phyloP scores from a whole-genome alignment of 345 rosid species.

The Eucalyptus rudis region DNA sequence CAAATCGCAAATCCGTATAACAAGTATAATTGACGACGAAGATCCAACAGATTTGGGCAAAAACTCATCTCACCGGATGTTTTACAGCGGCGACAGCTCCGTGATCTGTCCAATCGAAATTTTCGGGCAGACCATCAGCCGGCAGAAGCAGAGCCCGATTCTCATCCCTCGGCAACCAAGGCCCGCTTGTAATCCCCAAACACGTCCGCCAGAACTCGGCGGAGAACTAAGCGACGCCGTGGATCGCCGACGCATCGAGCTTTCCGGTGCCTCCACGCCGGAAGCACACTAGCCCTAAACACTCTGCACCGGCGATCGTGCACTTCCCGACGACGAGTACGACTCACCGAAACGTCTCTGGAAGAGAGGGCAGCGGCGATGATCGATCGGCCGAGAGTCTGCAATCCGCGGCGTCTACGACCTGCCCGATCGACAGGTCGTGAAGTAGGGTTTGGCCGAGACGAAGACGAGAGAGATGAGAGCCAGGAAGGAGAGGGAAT shows the following conservation, averaged over 20 bases:
- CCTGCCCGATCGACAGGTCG: conserved; percentile 50
- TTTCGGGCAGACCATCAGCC: conserved; percentile 51
- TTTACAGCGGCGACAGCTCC: conserved; percentile 80
- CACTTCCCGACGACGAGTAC: conserved; percentile 49
- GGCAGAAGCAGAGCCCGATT: conserved; percentile 72
- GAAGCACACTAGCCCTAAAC: conserved; percentile 42
- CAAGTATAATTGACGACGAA: not conserved
- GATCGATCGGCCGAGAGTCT: conserved; percentile 26
- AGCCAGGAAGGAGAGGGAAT: not conserved
- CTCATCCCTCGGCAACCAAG: conserved; percentile 67
- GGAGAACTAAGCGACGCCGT: conserved; percentile 83
- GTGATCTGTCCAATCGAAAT: conserved; percentile 83
- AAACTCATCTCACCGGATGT: conserved; percentile 40
- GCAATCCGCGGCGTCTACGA: conserved; percentile 16
- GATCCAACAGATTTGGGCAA: not conserved
- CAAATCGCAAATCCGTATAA: not conserved
- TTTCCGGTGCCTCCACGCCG: conserved; percentile 62
- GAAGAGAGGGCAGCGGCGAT: conserved; percentile 61
- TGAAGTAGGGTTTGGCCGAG: not conserved
- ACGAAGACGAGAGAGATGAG: conserved; percentile 1
- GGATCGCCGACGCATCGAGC: conserved; percentile 69
- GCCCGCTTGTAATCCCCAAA: conserved; percentile 30
- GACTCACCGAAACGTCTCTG: conserved; percentile 47
- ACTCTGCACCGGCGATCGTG: conserved; percentile 54
- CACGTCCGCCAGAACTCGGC: conserved; percentile 52